These are phyloP conservation scores for Chaetomiaceae sp. DNA, from an alignment of 2,329 filamentous ascomycete genomes.

Conservation along the genomic window DNA sequence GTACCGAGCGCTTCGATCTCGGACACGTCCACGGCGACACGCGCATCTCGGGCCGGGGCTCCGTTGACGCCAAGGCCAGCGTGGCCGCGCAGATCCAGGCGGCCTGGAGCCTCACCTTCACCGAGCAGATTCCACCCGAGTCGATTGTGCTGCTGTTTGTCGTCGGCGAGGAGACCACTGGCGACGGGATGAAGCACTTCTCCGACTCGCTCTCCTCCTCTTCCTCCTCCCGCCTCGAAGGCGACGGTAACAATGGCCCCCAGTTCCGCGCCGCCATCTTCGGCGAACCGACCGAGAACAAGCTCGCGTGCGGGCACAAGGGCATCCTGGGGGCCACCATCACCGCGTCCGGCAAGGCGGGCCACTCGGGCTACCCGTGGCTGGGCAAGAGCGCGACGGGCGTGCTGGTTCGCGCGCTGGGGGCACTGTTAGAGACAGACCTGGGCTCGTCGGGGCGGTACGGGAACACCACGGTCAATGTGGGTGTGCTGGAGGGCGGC, in stretches of 20 bases:
- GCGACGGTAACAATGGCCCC: not conserved
- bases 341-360: slow-evolving; percentile 64
- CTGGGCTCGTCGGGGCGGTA: slow-evolving; percentile 71
- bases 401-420: slow-evolving; percentile 67
- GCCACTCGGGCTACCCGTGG: slow-evolving; percentile 90
- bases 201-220: slow-evolving; percentile 30
- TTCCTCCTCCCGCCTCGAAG: not conserved
- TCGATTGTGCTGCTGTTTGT: slow-evolving; percentile 53
- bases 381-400: slow-evolving; percentile 81
- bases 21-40: slow-evolving; percentile 28
- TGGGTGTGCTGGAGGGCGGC: slow-evolving; percentile 72
- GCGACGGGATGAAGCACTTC: slow-evolving; percentile 69
- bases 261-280: slow-evolving; percentile 67
- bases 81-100: slow-evolving; percentile 71
- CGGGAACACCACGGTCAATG: slow-evolving; percentile 83
- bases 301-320: slow-evolving; percentile 87
- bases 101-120: slow-evolving; percentile 46
- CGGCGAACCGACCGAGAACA: slow-evolving; percentile 86
- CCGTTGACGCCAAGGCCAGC: slow-evolving; percentile 64
- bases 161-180: slow-evolving; percentile 76
- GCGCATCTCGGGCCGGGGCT: slow-evolving; percentile 65
- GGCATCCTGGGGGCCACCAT: slow-evolving; percentile 67
- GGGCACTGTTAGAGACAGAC: slow-evolving; percentile 58
- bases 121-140: slow-evolving; percentile 28
- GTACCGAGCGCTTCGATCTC: slow-evolving; percentile 29